Evolutionary conservation across 2,329 filamentous ascomycete species (phyloP).

Genomic region (Fusarium coicis): DNA sequence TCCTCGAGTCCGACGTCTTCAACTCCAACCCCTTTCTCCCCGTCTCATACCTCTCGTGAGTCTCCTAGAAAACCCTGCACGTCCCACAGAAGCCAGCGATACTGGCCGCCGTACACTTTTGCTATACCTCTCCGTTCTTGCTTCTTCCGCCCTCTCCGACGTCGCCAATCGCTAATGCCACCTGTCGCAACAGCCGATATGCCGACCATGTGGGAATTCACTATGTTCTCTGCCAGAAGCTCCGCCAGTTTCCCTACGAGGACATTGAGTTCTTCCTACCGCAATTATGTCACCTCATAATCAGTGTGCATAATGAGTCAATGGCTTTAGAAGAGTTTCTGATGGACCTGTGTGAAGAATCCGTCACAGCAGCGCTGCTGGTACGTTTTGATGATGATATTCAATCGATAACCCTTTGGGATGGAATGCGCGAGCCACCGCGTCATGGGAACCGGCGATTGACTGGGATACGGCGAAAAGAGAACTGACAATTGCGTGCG

Average conservation of each 20-base stretch:
- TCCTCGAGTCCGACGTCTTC: conserved; percentile 94
- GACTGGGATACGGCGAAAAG: background rate
- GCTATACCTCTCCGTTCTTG: background rate
- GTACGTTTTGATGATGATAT: conserved; percentile 60
- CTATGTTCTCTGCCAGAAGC: conserved; percentile 88
- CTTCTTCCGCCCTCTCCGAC: conserved; percentile 29
- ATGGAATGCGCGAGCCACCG: conserved; percentile 20
- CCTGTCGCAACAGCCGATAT: conserved; percentile 72
- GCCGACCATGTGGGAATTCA: conserved; percentile 91
- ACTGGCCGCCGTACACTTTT: background rate
- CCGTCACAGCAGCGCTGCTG: conserved; percentile 83
- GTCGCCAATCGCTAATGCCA: conserved; percentile 41
- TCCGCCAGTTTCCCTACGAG: conserved; percentile 89
- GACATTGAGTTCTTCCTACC: conserved; percentile 94
- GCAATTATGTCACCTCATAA: conserved; percentile 86
- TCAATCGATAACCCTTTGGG: background rate
- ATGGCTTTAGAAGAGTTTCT: conserved; percentile 92
- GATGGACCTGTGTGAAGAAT: conserved; percentile 86
- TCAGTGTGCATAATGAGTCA: conserved; percentile 89
- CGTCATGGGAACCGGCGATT: conserved; percentile 1
- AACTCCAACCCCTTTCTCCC: conserved; percentile 90
- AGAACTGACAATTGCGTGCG: conserved; percentile 30
- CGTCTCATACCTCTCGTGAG: conserved; percentile 89
- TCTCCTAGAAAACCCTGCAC: conserved; percentile 37
- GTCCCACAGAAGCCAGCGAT: background rate